phyloP scores from a whole-genome alignment of 2,329 filamentous ascomycete genomes.

The Didymella exigua region DNA sequence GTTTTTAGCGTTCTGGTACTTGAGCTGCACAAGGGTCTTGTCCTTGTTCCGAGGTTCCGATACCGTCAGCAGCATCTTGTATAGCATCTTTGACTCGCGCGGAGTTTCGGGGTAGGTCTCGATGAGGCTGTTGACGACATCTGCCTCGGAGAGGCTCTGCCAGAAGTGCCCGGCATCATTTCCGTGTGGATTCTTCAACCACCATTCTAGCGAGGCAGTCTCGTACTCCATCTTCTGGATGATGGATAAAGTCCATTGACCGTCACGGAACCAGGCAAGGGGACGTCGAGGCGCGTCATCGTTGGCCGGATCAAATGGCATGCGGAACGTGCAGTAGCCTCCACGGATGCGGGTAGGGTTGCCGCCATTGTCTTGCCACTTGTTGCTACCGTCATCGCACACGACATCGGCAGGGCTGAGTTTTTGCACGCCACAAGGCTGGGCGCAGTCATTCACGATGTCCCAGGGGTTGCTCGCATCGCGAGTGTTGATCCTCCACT shows the following conservation, averaged over 20 bases:
- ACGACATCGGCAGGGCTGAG: background rate
- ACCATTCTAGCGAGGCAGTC: conserved; percentile 19
- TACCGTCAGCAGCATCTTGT: background rate
- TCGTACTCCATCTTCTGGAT: conserved; percentile 19
- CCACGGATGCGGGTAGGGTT: conserved; percentile 7
- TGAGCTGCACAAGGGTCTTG: background rate
- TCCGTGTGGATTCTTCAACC: conserved; percentile 23
- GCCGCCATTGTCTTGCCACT: background rate
- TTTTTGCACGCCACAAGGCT: background rate
- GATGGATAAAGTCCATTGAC: conserved; percentile 22
- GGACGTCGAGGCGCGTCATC: background rate
- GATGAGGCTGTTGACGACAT: background rate
- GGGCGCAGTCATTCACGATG: conserved; percentile 1
- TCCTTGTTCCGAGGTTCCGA: background rate
- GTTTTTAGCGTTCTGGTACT: background rate
- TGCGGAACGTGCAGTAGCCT: conserved; percentile 4
- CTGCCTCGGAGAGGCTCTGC: background rate
- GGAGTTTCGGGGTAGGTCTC: background rate
- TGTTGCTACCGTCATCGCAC: conserved; percentile 2
- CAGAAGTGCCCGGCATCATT: background rate
- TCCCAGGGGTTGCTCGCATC: background rate
- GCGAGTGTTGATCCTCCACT: background rate
- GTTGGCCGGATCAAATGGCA: background rate
- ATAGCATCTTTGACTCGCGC: background rate
- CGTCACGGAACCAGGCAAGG: background rate